phyloP scores from a whole-genome alignment of 164 flowering plant genomes.

The Dillenia suffruticosa region DNA sequence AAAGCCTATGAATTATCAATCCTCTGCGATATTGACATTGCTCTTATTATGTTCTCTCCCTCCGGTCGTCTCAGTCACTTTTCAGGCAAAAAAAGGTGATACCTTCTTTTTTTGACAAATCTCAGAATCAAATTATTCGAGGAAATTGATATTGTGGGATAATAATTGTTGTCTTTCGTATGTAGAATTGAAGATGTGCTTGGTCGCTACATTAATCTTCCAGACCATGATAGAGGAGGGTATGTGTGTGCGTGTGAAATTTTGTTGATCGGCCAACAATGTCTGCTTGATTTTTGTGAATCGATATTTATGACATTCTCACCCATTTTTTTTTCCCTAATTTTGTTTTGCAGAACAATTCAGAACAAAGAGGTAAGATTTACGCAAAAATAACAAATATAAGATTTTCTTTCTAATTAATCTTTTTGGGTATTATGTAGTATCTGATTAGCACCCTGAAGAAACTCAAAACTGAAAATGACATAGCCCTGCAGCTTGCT shows the following conservation, averaged over 20 bases:
- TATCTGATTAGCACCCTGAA: constrained; percentile 38
- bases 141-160: neutral
- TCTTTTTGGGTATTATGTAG: constrained; percentile 28
- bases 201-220: constrained; percentile 40
- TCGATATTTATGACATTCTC: neutral
- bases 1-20: constrained; percentile 73
- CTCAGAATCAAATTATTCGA: neutral
- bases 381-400: neutral
- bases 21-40: constrained; percentile 71
- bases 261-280: neutral
- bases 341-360: constrained; percentile 27
- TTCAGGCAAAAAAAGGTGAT: constrained; percentile 48
- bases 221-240: constrained; percentile 59
- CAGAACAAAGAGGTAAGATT: constrained; percentile 44
- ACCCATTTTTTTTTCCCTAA: neutral
- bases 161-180: neutral
- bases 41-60: constrained; percentile 73
- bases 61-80: constrained; percentile 58
- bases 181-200: constrained; percentile 56
- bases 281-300: neutral
- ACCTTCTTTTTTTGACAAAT: neutral
- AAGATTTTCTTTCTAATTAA: neutral
- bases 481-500: constrained; percentile 40
- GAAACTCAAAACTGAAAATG: constrained; percentile 46
- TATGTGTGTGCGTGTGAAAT: constrained; percentile 8